Evolutionary conservation across 805 yeast genomes (phyloP).

Genomic region (Grigorovia transvaalensis): DNA sequence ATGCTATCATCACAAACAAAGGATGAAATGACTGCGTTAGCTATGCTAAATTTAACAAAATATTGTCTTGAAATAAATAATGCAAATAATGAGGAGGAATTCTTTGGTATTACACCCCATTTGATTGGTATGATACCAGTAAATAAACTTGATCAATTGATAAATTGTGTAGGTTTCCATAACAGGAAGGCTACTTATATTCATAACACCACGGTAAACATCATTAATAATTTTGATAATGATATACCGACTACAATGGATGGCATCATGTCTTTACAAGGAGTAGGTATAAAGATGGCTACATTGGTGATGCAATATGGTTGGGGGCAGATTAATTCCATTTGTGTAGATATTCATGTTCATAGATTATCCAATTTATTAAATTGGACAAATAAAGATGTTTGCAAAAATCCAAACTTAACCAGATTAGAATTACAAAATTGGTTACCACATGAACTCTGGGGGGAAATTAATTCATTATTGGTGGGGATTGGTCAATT

Average conservation of each 20-base stretch:
- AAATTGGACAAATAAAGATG: constrained; percentile 53
- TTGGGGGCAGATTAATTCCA: constrained; percentile 67
- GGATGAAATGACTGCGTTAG: constrained; percentile 72
- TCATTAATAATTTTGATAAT: constrained; percentile 40
- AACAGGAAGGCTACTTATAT: constrained; percentile 65
- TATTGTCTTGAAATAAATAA: constrained; percentile 35
- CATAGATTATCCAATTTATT: constrained; percentile 72
- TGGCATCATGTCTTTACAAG: constrained; percentile 64
- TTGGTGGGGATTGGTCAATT: constrained; percentile 92
- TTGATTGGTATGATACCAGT: constrained; percentile 43
- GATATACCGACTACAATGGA: constrained; percentile 67
- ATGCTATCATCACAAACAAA: constrained; percentile 90
- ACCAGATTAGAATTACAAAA: constrained; percentile 58
- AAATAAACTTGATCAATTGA: constrained; percentile 48
- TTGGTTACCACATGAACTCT: constrained; percentile 64
- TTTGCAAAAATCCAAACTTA: constrained; percentile 56
- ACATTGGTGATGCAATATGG: constrained; percentile 69
- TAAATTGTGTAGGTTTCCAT: constrained; percentile 82
- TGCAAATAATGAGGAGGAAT: constrained; percentile 16
- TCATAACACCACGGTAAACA: constrained; percentile 45
- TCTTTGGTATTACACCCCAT: constrained; percentile 45
- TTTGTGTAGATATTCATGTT: constrained; percentile 92
- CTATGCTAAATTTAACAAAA: constrained; percentile 51
- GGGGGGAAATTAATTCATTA: constrained; percentile 80
- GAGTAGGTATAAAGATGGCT: constrained; percentile 96